phyloP scores from a whole-genome alignment of 495 filamentous ascomycete genomes.

The Polyplosphaeria fusca region DNA sequence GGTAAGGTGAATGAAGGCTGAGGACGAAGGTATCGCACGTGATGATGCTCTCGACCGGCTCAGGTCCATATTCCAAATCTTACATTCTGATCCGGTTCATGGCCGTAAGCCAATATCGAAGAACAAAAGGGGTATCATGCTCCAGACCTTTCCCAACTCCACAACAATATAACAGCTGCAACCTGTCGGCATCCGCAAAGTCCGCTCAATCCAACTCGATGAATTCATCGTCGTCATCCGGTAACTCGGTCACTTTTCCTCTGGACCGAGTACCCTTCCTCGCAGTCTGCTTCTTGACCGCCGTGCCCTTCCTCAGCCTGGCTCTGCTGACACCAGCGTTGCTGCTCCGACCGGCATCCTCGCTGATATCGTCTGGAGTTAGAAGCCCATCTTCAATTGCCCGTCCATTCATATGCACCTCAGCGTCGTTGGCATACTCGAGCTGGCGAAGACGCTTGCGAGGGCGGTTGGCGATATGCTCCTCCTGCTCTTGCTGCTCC shows the following conservation, averaged over 20 bases:
- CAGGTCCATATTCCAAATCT: too few species aligned
- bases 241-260: slow-evolving; percentile 9
- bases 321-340: neutral
- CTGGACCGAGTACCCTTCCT: neutral
- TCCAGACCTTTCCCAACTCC: too few species aligned
- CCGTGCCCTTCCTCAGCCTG: slow-evolving; percentile 6
- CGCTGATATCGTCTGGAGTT: neutral
- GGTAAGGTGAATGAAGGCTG: too few species aligned
- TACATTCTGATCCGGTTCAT: too few species aligned
- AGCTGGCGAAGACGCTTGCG: slow-evolving; percentile 21
- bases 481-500: slow-evolving; percentile 20
- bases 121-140: too few species aligned
- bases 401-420: neutral
- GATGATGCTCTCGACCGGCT: too few species aligned
- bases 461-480: slow-evolving; percentile 3
- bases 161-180: too few species aligned
- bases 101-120: too few species aligned
- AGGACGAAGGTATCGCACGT: too few species aligned
- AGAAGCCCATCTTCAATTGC: neutral
- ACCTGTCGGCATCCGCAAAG: too few species aligned
- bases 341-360: neutral
- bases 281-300: neutral
- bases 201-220: slow-evolving; percentile 21
- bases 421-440: slow-evolving; percentile 8
- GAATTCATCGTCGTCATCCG: slow-evolving; percentile 18